Evolutionary conservation across 805 yeast species (phyloP).

Genomic region (Saccharomycopsis fermentans): DNA sequence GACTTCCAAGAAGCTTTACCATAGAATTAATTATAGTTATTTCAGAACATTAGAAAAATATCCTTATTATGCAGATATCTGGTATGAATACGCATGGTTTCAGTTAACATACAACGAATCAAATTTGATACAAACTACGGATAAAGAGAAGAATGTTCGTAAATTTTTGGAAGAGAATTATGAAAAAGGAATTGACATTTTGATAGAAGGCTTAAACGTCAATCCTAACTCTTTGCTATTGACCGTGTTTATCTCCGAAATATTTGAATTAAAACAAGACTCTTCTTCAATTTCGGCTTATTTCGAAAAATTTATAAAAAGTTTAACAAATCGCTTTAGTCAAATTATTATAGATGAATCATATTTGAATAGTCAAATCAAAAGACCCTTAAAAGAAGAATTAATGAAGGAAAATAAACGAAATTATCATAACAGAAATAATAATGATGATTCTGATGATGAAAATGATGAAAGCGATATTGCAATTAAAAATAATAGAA

Average conservation of each 20-base stretch:
- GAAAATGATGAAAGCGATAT: conserved; percentile 9
- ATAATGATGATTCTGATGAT: conserved; percentile 5
- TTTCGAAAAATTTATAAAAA: conserved; percentile 42
- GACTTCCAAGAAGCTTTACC: conserved; percentile 36
- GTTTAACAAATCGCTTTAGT: conserved; percentile 32
- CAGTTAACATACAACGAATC: conserved; percentile 16
- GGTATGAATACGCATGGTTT: conserved; percentile 53
- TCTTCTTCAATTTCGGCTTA: conserved; percentile 38
- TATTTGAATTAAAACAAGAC: conserved; percentile 50
- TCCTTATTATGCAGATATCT: conserved; percentile 60
- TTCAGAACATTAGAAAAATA: conserved; percentile 54
- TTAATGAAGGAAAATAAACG: conserved; percentile 5
- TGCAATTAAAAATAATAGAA: conserved; percentile 3
- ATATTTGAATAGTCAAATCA: conserved; percentile 18
- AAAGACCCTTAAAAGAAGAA: conserved; percentile 3
- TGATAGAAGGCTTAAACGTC: conserved; percentile 45
- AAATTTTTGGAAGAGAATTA: conserved; percentile 2
- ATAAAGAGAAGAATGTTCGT: background rate
- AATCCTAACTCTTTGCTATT: conserved; percentile 66
- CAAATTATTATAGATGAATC: conserved; percentile 16
- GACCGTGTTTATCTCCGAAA: conserved; percentile 57
- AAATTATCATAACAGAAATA: conserved; percentile 11
- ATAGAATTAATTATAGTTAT: conserved; percentile 62
- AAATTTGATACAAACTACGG: background rate
- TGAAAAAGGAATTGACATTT: conserved; percentile 28